phyloP scores from a whole-genome alignment of 352 stramenopile species.

The Aphanomyces cochlioides region DNA sequence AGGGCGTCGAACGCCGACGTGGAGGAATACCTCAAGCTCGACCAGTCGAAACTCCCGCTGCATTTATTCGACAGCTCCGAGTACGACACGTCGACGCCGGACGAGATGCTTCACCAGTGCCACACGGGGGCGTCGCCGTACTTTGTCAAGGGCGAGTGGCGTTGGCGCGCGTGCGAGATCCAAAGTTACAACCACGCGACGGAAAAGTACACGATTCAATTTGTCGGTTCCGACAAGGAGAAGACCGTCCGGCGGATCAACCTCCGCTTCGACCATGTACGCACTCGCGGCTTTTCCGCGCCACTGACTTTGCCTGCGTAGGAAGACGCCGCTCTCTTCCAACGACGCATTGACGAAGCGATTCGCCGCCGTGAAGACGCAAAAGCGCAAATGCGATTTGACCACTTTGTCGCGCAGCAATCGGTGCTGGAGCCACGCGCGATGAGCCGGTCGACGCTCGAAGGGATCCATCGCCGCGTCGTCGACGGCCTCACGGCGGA shows the following conservation, averaged over 20 bases:
- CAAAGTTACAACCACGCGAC: constrained; percentile 57
- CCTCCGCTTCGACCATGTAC: constrained; percentile 77
- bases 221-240: constrained; percentile 76
- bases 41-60: constrained; percentile 89
- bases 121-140: constrained; percentile 61
- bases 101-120: constrained; percentile 65
- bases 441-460: constrained; percentile 74
- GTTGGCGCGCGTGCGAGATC: constrained; percentile 68
- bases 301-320: neutral
- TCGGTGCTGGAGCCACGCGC: constrained; percentile 59
- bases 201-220: constrained; percentile 80
- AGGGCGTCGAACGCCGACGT: constrained; percentile 33
- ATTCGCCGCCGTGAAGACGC: constrained; percentile 56
- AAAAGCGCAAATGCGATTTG: constrained; percentile 87
- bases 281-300: neutral
- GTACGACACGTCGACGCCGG: constrained; percentile 63
- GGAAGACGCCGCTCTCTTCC: constrained; percentile 66
- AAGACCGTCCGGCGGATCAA: constrained; percentile 90
- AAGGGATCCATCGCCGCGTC: constrained; percentile 80
- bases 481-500: constrained; percentile 68
- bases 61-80: constrained; percentile 89
- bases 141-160: constrained; percentile 82
- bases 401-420: constrained; percentile 86
- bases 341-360: constrained; percentile 67
- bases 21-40: constrained; percentile 80